Evolutionary conservation across 2,329 filamentous ascomycete genomes (phyloP), one percentile per base, ranked within the genome.

Genomic region (Penicillium oxalicum): DNA sequence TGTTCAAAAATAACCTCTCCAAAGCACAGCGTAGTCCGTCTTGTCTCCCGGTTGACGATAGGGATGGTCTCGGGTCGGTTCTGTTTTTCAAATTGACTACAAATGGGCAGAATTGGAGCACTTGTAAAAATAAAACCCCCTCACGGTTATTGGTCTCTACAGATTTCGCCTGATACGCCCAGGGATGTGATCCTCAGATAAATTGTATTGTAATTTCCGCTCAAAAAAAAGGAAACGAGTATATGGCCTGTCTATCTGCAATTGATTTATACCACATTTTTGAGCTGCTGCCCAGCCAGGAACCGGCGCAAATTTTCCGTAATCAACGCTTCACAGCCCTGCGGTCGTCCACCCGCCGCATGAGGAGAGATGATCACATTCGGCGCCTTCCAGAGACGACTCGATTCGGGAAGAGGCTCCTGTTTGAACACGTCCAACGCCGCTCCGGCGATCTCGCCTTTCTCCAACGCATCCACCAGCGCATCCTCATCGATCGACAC

Each of bases 281-380:
- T 80, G 61, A 86, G 57, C 47, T 72, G 61, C 70, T 84, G 80
- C 1, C 75, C 75, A 1, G 81, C 81, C 54, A 82, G 54, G 59
- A 83, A 81, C 53, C 75, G 70, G 54, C 80, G 71, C 66, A 86
- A 55, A 56, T 86, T 86, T 49, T 80, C 74, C 36, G 78, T 76
- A 52, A 84, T 82, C 59, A 86, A 65, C 5, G 57, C 72, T 70
- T 84, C 81, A 0, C 77, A 72, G 4, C 76, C 80, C 65, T 82
- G 80, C 4, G 82, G 82, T 50, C 82, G 64, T 53, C 69, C 57
- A 47, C 57, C 57, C 9, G 57, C 57, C 28, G 57, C 57, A 45
- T 59, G 57, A 41, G 57, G 57, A 13, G 57, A 59, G 18, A 59
- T 47, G 4, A 59, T 47, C 8, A 58, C 35, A 36, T 59, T 59